These are phyloP conservation scores for Rhodotorula diobovata DNA, from an alignment of 768 basidiomycete species.

Conservation along the genomic window DNA sequence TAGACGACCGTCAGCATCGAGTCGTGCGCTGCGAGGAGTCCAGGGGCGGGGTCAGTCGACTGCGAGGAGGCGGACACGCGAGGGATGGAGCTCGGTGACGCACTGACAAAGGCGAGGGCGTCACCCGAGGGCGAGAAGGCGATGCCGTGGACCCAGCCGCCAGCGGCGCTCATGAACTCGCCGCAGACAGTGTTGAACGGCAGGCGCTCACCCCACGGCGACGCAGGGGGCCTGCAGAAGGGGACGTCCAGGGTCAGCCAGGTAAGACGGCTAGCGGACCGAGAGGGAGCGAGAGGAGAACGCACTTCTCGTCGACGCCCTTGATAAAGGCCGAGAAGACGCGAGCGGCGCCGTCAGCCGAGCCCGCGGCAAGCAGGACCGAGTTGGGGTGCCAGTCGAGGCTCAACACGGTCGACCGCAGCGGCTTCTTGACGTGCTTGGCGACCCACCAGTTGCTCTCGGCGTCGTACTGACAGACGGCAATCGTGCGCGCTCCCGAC, in stretches of 20 bases:
- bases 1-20: constrained; percentile 90
- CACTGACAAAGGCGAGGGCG: constrained; percentile 83
- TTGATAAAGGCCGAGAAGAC: constrained; percentile 99
- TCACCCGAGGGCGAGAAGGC: constrained; percentile 97
- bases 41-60: not conserved
- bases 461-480: constrained; percentile 91
- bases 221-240: constrained; percentile 75
- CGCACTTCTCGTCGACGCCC: constrained; percentile 86
- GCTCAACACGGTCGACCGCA: constrained; percentile 85
- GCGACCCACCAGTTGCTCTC: constrained; percentile 99
- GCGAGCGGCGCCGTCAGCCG: constrained; percentile 93
- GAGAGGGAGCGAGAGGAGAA: constrained; percentile 1
- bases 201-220: constrained; percentile 79
- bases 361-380: constrained; percentile 91
- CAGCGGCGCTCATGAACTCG: constrained; percentile 79
- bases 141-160: constrained; percentile 96
- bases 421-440: constrained; percentile 93
- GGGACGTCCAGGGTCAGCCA: constrained; percentile 7
- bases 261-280: not conserved
- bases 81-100: constrained; percentile 44
- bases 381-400: constrained; percentile 99
- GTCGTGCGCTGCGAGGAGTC: constrained; percentile 68
- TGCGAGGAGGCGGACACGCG: not conserved
- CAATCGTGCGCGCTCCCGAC: constrained; percentile 91
- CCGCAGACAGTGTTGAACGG: constrained; percentile 98